Evolutionary conservation across 1,284 basidiomycete genomes (phyloP), one percentile per base, ranked within the genome.

Genomic region (Fomitiporia mediterranea): DNA sequence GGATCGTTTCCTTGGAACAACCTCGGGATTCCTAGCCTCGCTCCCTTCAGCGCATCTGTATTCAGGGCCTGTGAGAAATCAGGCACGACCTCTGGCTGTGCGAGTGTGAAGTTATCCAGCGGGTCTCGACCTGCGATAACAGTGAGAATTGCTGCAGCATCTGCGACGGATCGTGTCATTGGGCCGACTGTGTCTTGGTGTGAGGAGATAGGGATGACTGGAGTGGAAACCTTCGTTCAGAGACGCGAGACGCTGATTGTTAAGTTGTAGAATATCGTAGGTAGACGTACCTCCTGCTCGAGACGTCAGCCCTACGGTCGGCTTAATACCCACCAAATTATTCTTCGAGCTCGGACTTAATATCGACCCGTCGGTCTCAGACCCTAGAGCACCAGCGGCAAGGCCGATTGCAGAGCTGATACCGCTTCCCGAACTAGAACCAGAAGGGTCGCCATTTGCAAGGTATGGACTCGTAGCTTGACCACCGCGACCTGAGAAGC

Each of bases 131-230:
- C 79, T 7, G 74, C 72, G 51, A 80, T 78, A 6, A 69, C 65
- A 8, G 68, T 64, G 7, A 80, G 71, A 8, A 79, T 65, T 15
- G 69, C 61, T 0, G 75, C 76, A 7, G 72, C 74, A 50, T 81
- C 79, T 11, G 72, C 64, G 30, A 80, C 74, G 3, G 71, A 73
- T 39, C 79, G 71, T 32, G 71, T 68, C 68, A 81, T 77, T 0
- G 76, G 73, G 0, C 79, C 79, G 4, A 77, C 71, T 0, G 76
- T 76, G 57, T 81, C 79, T 64, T 80, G 79, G 59, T 77, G 70
- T 39, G 63, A 69, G 5, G 76, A 77, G 53, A 79, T 76, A 0
- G 78, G 79, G 25, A 80, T 72, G 19, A 80, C 77, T 78, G 55
- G 3, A 27, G 43, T 32, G 1, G 17, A 35, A n/a, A n/a, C n/a